Evolutionary conservation across 805 yeast genomes (phyloP).

Genomic region (Sugiyamaella valdiviana): DNA sequence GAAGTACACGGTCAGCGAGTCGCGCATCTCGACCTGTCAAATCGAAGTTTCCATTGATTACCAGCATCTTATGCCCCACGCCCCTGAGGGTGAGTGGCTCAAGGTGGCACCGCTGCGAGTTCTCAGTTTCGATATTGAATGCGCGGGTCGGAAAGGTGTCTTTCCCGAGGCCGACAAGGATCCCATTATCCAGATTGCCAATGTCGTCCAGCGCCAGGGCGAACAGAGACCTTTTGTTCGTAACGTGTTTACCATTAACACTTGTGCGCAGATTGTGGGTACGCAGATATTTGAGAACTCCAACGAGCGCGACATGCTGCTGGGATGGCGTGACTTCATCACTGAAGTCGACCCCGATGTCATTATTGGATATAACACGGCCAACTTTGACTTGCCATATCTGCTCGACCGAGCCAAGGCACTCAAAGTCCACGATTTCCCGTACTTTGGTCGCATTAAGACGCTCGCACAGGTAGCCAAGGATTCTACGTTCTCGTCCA

Average conservation of each 20-base stretch:
- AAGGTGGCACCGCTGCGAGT: slow-evolving; percentile 90
- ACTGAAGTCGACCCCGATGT: slow-evolving; percentile 89
- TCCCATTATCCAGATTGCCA: slow-evolving; percentile 95
- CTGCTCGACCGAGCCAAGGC: slow-evolving; percentile 80
- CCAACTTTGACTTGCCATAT: slow-evolving; percentile 94
- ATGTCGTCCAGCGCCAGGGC: slow-evolving; percentile 81
- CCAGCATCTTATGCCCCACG: slow-evolving; percentile 64
- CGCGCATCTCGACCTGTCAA: slow-evolving; percentile 70
- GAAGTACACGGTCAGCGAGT: slow-evolving; percentile 44
- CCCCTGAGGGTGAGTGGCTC: slow-evolving; percentile 90
- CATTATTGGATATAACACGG: slow-evolving; percentile 89
- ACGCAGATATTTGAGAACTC: slow-evolving; percentile 75
- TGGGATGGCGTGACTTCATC: slow-evolving; percentile 81
- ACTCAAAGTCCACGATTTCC: slow-evolving; percentile 58
- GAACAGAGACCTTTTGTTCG: slow-evolving; percentile 79
- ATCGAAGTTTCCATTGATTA: slow-evolving; percentile 71
- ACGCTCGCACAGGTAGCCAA: slow-evolving; percentile 67
- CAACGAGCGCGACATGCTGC: slow-evolving; percentile 74
- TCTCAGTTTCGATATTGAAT: slow-evolving; percentile 93
- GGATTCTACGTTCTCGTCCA: slow-evolving; percentile 80
- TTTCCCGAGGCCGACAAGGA: slow-evolving; percentile 94
- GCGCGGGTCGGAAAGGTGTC: slow-evolving; percentile 95
- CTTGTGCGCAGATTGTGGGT: slow-evolving; percentile 92
- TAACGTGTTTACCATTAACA: slow-evolving; percentile 86
- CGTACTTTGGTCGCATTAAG: slow-evolving; percentile 76